phyloP scores from a whole-genome alignment of 2,329 filamentous ascomycete species.

The Diaporthe helianthi region DNA sequence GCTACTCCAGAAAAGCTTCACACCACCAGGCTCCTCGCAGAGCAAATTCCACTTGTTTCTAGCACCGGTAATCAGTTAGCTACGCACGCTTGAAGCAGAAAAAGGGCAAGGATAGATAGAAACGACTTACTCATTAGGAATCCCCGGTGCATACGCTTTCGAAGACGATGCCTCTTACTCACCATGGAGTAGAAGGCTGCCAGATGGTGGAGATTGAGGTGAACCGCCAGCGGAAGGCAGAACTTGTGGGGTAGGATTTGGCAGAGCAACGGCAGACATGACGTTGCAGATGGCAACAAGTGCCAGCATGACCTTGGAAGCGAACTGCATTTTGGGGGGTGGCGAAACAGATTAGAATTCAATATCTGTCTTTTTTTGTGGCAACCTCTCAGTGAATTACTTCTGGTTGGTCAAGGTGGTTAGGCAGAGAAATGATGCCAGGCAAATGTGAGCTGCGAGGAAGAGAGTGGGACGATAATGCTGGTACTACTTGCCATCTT shows the following conservation, averaged over 20 bases:
- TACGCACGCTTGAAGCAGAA: neutral
- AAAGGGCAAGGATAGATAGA: no score
- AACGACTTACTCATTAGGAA: neutral
- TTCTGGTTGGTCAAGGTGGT: neutral
- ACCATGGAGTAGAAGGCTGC: no score
- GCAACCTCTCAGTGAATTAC: no score
- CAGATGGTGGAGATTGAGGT: neutral
- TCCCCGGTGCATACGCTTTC: no score
- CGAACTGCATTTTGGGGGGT: neutral
- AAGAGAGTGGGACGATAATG: neutral
- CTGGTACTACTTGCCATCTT: neutral
- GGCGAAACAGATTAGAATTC: no score
- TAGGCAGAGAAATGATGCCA: neutral
- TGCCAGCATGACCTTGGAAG: conserved; percentile 5
- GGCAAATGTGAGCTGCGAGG: neutral
- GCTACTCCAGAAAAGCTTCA: neutral
- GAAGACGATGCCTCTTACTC: neutral
- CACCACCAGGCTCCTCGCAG: no score
- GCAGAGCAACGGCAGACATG: neutral
- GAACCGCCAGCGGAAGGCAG: neutral
- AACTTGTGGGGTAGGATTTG: neutral
- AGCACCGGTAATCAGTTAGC: neutral
- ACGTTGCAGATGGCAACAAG: neutral
- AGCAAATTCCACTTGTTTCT: neutral
- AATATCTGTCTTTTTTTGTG: no score